phyloP scores from a whole-genome alignment of 345 rosid species.

The Salix caprea region DNA sequence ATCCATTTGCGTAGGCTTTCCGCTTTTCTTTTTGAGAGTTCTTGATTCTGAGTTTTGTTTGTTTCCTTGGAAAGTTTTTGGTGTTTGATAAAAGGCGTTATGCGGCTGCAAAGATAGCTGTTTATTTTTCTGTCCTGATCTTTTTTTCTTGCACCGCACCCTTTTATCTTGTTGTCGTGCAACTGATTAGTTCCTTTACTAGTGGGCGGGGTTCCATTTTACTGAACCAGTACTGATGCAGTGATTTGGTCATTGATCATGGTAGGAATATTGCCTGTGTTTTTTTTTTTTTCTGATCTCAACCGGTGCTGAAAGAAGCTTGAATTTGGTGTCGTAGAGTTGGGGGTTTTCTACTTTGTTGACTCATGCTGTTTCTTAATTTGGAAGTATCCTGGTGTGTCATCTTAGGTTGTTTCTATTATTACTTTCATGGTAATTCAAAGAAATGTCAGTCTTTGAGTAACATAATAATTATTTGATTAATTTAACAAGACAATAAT shows the following conservation, averaged over 20 bases:
- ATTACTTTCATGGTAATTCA: neutral
- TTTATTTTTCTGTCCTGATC: neutral
- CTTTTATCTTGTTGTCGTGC: neutral
- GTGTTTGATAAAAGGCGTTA: neutral
- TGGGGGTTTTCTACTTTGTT: neutral
- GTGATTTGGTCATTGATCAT: neutral
- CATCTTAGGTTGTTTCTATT: neutral
- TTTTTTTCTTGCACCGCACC: neutral
- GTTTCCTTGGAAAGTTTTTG: neutral
- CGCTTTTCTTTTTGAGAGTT: neutral
- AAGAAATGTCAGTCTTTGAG: neutral
- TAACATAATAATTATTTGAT: neutral
- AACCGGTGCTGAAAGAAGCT: neutral
- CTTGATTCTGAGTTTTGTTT: neutral
- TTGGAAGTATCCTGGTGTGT: neutral
- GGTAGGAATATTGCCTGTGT: neutral
- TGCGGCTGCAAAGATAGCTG: neutral
- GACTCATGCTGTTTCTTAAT: neutral
- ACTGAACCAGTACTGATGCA: neutral
- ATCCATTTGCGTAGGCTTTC: neutral
- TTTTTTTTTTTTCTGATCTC: neutral
- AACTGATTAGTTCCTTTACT: neutral
- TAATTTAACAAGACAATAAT: neutral
- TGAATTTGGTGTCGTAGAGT: neutral
- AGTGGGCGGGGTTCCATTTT: neutral